Evolutionary conservation across 805 yeast species (phyloP), one percentile per base, ranked within the genome.

Genomic region (Metschnikowia matae): DNA sequence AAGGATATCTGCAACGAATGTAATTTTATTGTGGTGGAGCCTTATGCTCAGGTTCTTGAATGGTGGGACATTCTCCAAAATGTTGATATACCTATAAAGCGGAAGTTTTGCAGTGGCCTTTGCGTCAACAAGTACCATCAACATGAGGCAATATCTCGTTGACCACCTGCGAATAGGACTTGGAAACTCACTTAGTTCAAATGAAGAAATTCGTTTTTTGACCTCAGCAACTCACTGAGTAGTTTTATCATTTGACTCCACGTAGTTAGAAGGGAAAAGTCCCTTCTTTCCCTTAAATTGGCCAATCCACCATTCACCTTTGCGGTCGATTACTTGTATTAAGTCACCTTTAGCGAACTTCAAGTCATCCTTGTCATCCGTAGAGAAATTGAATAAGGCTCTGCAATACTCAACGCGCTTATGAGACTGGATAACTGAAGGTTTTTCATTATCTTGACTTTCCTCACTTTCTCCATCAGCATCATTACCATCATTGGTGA

Each of bases 21-120:
- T 62, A 63, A 69, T 6, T 51, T 63, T 3, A 67, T 74, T n/a
- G 69, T 77, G 3, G 75, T 81, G 6, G 83, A 81, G 49, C 79
- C 84, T 2, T 71, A 74, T 13, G 87, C 86, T 0, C 84, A 82
- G 56, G 72, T 77, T 1, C 60, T 77, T 53, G 87, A 83, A 60
- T 83, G 87, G 87, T 83, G 88, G 87, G 83, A 83, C 56, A 70
- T 81, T 43, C 69, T 77, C 45, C 75, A 70, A 36, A 77, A 82
- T 49, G 69, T 65, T 35, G 61, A 70, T 34, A 64, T 82, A 3
- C 87, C 88, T 0, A 69, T 83, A 26, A 75, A 77, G 57, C 66
- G 79, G 37, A 75, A 75, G 52, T 83, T 83, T 54, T 83, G 87
- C 55, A 70, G 79, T 52, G 81, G 79, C 1, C 59, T 65, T 21